These are phyloP conservation scores for Phaeolepiota aurea DNA, from an alignment of 768 basidiomycete genomes.

Conservation along the genomic window DNA sequence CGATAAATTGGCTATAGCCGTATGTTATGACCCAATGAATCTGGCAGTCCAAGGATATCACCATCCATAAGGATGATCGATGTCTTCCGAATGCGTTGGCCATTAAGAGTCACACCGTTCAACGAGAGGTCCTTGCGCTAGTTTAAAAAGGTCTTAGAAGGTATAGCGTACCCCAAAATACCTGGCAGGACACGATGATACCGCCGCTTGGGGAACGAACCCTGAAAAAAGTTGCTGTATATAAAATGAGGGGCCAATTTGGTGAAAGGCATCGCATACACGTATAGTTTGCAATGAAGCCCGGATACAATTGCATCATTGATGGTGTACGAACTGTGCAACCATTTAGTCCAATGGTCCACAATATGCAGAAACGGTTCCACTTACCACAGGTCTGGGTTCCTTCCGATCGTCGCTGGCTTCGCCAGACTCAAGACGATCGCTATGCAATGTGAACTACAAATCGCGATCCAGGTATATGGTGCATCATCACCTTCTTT, in stretches of 20 bases:
- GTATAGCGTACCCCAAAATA: too few relatives aligned
- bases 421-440: constrained; percentile 52
- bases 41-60: constrained; percentile 60
- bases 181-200: constrained; percentile 74
- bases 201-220: constrained; percentile 66
- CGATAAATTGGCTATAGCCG: background rate
- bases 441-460: constrained; percentile 24
- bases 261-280: constrained; percentile 37
- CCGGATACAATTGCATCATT: constrained; percentile 56
- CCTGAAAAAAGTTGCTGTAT: constrained; percentile 29
- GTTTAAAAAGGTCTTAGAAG: constrained; percentile 1
- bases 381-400: constrained; percentile 56
- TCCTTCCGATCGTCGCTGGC: constrained; percentile 64
- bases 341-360: too few relatives aligned
- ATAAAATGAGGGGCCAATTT: too few relatives aligned
- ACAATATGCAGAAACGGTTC: too few relatives aligned
- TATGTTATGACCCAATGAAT: constrained; percentile 44
- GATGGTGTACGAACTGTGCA: constrained; percentile 61
- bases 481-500: constrained; percentile 46
- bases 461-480: background rate
- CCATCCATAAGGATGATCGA: constrained; percentile 73
- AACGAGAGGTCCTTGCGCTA: constrained; percentile 66
- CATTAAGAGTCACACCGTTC: constrained; percentile 69
- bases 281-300: constrained; percentile 73
- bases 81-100: constrained; percentile 55